Percentiles rank a stretch among this genome's conserved stretches.
phyloP scores from a whole-genome alignment of 768 basidiomycete genomes.

The Podaxis pistillaris region DNA sequence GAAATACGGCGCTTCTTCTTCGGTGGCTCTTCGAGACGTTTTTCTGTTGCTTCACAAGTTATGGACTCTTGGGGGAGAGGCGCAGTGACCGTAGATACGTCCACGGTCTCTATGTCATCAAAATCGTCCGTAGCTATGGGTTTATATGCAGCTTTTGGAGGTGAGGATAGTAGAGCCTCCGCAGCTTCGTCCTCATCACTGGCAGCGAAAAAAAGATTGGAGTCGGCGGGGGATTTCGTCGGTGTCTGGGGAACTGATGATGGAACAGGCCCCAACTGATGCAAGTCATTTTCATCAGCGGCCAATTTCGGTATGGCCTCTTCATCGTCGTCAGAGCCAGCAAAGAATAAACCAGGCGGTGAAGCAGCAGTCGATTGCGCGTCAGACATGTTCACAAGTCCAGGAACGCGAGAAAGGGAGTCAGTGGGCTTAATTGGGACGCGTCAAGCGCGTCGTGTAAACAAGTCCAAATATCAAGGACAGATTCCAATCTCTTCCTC shows the following conservation, averaged over 20 bases:
- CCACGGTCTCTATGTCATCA: conserved; percentile 32
- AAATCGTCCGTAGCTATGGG: conserved; percentile 23
- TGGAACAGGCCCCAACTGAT: conserved; percentile 13
- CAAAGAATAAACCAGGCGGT: conserved; percentile 53
- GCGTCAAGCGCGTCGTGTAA: conserved; percentile 37
- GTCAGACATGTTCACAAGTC: conserved; percentile 26
- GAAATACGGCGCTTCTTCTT: conserved; percentile 26
- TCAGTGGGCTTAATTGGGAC: conserved; percentile 27
- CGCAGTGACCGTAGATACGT: neutral
- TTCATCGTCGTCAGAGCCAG: conserved; percentile 52
- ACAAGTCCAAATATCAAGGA: conserved; percentile 34
- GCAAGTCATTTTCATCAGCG: conserved; percentile 10
- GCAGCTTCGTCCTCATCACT: conserved; percentile 32
- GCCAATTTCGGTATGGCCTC: conserved; percentile 13
- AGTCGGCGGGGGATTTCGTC: conserved; percentile 20
- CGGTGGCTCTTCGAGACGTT: conserved; percentile 50
- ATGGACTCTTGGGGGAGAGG: conserved; percentile 28
- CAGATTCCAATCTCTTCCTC: conserved; percentile 25
- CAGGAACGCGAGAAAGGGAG: conserved; percentile 11
- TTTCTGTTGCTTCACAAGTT: conserved; percentile 26
- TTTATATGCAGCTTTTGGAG: conserved; percentile 1
- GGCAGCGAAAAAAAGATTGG: conserved; percentile 21
- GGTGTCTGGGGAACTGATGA: conserved; percentile 13
- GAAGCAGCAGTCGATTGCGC: conserved; percentile 25
- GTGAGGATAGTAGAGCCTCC: conserved; percentile 7